These are phyloP conservation scores for Phytophthora megakarya DNA, from an alignment of 352 stramenopile species.

Conservation along the genomic window DNA sequence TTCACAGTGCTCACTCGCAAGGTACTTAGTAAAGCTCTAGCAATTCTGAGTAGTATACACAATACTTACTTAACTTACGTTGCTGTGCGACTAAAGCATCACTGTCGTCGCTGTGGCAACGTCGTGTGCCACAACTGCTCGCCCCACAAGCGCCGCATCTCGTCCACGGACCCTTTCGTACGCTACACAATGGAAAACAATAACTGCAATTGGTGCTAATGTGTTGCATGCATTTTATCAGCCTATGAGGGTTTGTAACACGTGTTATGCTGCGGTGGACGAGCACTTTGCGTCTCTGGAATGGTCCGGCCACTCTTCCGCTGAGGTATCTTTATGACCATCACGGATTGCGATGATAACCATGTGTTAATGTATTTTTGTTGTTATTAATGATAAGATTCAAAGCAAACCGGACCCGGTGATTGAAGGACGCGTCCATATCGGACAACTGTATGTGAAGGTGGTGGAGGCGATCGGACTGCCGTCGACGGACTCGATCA, in stretches of 20 bases:
- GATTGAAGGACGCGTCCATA: conserved; percentile 82
- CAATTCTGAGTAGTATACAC: background rate
- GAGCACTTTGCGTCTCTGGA: conserved; percentile 86
- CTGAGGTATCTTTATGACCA: conserved; percentile 43
- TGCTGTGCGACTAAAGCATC: conserved; percentile 51
- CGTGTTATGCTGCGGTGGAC: conserved; percentile 83
- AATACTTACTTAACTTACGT: background rate
- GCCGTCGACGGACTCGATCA: conserved; percentile 88
- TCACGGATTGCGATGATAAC: background rate
- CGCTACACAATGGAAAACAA: conserved; percentile 17
- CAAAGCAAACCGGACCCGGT: conserved; percentile 77
- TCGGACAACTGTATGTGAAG: conserved; percentile 87
- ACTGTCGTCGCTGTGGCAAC: conserved; percentile 84
- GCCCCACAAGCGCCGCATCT: conserved; percentile 84
- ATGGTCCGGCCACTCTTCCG: conserved; percentile 78
- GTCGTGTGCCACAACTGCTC: conserved; percentile 88
- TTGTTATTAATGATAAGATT: conserved; percentile 35
- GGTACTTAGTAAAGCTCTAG: too few species aligned
- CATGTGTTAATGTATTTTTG: background rate
- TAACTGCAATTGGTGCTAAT: conserved; percentile 1
- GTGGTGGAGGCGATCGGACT: conserved; percentile 85
- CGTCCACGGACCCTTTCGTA: conserved; percentile 82
- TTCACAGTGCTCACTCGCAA: conserved; percentile 87
- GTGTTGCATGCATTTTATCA: conserved; percentile 33
- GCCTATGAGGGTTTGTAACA: conserved; percentile 89